Conservation (phyloP, 1,139 yeast genomes). For the Taiozyma sp. region DNA sequence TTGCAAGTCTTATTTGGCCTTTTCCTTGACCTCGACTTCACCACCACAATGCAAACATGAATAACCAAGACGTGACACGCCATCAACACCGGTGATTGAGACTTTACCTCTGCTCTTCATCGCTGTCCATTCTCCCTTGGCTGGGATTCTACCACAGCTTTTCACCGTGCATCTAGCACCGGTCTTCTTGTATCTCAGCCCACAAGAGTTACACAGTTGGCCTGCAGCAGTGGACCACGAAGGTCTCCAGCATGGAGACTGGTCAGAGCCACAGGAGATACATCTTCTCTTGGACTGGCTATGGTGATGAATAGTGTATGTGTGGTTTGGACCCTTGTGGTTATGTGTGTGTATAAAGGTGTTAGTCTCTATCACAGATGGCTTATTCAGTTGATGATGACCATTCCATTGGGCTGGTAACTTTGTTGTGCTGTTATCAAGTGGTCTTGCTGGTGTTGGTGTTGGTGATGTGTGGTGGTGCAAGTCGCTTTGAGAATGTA, state of each 20-base stretch:
- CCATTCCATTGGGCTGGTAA: slow-evolving; percentile 12
- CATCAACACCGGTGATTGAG: slow-evolving; percentile 35
- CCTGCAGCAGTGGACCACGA: slow-evolving; percentile 89
- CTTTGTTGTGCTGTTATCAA: background rate
- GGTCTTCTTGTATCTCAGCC: slow-evolving; percentile 89
- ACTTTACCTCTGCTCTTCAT: slow-evolving; percentile 71
- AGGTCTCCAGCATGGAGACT: slow-evolving; percentile 98
- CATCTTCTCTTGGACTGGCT: slow-evolving; percentile 49
- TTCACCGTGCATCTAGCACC: slow-evolving; percentile 81
- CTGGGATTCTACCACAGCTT: slow-evolving; percentile 83
- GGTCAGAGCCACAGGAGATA: slow-evolving; percentile 87
- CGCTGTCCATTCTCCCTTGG: slow-evolving; percentile 91
- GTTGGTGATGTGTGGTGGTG: slow-evolving; percentile 1
- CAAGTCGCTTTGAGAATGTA: background rate
- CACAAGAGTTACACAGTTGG: slow-evolving; percentile 95
- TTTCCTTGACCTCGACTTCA: slow-evolving; percentile 43
- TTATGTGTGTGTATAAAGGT: slow-evolving; percentile 23
- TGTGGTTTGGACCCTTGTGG: slow-evolving; percentile 23
- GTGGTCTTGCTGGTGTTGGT: background rate
- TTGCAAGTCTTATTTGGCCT: slow-evolving; percentile 1
- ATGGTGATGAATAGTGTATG: slow-evolving; percentile 25
- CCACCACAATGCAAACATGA: slow-evolving; percentile 70
- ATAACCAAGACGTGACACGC: slow-evolving; percentile 31
- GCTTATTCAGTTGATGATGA: slow-evolving; percentile 12
- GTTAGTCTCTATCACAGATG: slow-evolving; percentile 15